Evolutionary conservation across 805 yeast genomes (phyloP), one percentile per base, ranked within the genome.

Genomic region (Barnettozyma botsteinii): DNA sequence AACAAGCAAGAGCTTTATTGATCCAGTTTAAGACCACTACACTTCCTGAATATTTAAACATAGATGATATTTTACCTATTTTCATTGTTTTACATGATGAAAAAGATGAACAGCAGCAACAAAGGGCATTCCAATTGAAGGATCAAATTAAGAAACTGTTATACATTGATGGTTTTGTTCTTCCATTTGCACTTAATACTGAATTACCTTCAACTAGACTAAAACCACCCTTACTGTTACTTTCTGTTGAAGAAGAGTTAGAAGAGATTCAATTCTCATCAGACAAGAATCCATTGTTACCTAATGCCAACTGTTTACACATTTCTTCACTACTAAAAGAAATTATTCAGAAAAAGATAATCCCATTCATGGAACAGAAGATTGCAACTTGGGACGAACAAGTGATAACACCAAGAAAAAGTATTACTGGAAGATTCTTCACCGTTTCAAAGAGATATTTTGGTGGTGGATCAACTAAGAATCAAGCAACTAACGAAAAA

Each of bases 301-400:
- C 50, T n/a, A 35, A 31, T 5, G 22, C 40, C 1, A 45, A 50
- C 17, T 33, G 44, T 12, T 37, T 46, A 8, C 15, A 46, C 7
- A 45, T 50, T 6, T 49, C 57, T 20, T 46, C 49, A 22, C 42
- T 48, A 8, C 30, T 55, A 14, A 51, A 48, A 17, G 61, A 51
- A 21, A 50, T 62, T 6, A 62, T 73, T n/a, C 73, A 67, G 44
- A 50, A 58, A 43, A 52, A 49, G 31, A 30, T 47, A 58, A 67
- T 86, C 1, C 95, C 97, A 0, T 89, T 79, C 57, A 86, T 93
- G 96, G 88, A 86, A 54, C 64, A 74, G 41, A 82, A 85, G 52
- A 74, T 87, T n/a, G 67, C 81, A 25, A 58, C 73, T 12, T 89
- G 97, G 97, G 89, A 81, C 44, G 96, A 88, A 50, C 85, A 79